Conservation (phyloP, 805 yeast genomes). For the Saccharomycopsis sp. region DNA sequence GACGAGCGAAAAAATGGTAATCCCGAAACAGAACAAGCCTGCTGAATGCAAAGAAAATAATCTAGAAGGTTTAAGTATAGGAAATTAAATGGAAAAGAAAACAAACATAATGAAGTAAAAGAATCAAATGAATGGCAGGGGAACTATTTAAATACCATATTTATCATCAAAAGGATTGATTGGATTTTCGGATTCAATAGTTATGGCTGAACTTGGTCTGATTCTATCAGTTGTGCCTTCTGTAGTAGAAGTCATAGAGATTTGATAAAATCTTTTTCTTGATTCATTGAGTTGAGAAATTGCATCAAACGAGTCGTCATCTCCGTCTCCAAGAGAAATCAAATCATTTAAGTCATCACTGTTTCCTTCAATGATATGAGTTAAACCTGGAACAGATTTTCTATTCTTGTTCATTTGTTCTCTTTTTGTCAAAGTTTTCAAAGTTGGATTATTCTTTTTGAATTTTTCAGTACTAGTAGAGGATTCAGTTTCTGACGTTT, state of each 20-base stretch:
- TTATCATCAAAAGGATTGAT: slow-evolving; percentile 18
- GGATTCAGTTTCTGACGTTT: slow-evolving; percentile 6
- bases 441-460: slow-evolving; percentile 10
- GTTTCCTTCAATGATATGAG: slow-evolving; percentile 16
- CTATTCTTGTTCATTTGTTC: slow-evolving; percentile 8
- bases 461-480: slow-evolving; percentile 5
- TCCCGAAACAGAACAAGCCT: no score
- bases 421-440: slow-evolving; percentile 6
- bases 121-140: no score
- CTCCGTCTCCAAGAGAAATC: slow-evolving; percentile 17
- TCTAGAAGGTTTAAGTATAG: no score
- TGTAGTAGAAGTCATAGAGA: no score
- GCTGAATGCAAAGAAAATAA: no score
- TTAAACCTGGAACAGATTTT: slow-evolving; percentile 12
- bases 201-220: slow-evolving; percentile 15
- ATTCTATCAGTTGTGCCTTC: no score
- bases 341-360: slow-evolving; percentile 11
- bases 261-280: no score
- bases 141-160: no score
- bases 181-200: slow-evolving; percentile 5
- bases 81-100: no score
- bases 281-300: no score
- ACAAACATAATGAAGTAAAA: no score
- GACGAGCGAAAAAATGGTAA: no score
- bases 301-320: slow-evolving; percentile 11